Conservation (phyloP, 2,329 filamentous ascomycete genomes). For the Metarhizium robertsii region DNA sequence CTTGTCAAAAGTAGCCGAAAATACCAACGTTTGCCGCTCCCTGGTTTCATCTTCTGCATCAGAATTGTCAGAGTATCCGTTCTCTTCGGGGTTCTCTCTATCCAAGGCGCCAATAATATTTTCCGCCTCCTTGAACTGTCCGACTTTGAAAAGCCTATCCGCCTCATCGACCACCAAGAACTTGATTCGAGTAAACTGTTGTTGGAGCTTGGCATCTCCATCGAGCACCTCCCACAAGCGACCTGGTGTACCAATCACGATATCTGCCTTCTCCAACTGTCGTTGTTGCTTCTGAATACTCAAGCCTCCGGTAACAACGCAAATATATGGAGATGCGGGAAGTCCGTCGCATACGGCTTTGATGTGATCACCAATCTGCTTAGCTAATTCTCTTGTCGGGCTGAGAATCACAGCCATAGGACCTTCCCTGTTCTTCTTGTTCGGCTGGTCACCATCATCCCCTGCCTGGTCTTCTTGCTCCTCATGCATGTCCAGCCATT, state of each 20-base stretch:
- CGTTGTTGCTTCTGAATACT: slow-evolving; percentile 94
- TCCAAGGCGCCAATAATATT: slow-evolving; percentile 80
- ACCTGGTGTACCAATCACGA: slow-evolving; percentile 89
- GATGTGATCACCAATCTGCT: slow-evolving; percentile 81
- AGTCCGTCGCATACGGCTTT: slow-evolving; percentile 59
- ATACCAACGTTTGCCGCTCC: slow-evolving; percentile 79
- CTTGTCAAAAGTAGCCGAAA: slow-evolving; percentile 93
- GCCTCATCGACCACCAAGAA: slow-evolving; percentile 93
- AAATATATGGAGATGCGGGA: slow-evolving; percentile 59
- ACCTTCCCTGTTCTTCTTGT: slow-evolving; percentile 22
- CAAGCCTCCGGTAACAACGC: slow-evolving; percentile 82
- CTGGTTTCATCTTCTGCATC: slow-evolving; percentile 33
- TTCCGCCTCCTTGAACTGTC: slow-evolving; percentile 89
- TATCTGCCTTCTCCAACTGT: slow-evolving; percentile 72
- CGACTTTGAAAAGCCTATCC: slow-evolving; percentile 81
- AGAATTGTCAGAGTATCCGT: slow-evolving; percentile 39
- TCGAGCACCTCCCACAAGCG: slow-evolving; percentile 91
- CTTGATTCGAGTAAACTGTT: slow-evolving; percentile 60
- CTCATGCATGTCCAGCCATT: slow-evolving; percentile 51
- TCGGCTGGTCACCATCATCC: slow-evolving; percentile 1
- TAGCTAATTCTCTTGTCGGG: slow-evolving; percentile 86
- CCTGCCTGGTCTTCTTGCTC: slow-evolving; percentile 21
- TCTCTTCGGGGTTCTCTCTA: slow-evolving; percentile 53
- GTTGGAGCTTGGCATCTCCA: slow-evolving; percentile 58
- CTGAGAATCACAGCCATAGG: slow-evolving; percentile 77